Evolutionary conservation across 2,329 filamentous ascomycete species (phyloP), one percentile per base, ranked within the genome.

Genomic region (Scedosporium apiospermum): DNA sequence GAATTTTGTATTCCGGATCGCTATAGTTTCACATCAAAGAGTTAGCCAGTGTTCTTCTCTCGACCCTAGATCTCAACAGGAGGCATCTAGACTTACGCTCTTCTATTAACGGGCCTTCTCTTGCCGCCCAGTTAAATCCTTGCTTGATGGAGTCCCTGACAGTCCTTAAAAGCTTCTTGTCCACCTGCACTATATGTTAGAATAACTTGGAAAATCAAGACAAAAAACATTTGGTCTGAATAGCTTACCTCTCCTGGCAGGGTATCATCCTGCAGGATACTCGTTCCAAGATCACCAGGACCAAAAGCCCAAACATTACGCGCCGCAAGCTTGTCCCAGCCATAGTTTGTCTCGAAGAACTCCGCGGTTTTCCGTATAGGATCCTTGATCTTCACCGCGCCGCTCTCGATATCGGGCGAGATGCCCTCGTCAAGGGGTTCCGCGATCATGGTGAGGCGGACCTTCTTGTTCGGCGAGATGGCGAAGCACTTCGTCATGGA

Each of bases 261-360:
- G 18, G 95, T 99, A 74, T 99, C 95, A 74, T 99, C 95, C 75
- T 97, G 93, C 59, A 99, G 79, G 67, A 99, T 95, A 74, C 99
- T 99, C 5, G 95, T 91, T 0, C 93, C 90, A 79, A 87, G 89
- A 67, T 99, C 95, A 64, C 98, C 93, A 3, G 95, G 95, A 2
- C 95, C 95, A 76, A 99, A 99, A 1, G 95, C 95, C 95, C 95
- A 99, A 71, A 99, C 96, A 72, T 93, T 97, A 70, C 95, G 85
- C 26, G 91, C 91, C 14, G 95, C 93, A 65, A 99, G 82, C 69
- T 97, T 86, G 76, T 99, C 95, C 88, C 96, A 99, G 63, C 93
- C 93, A 72, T 99, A 96, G 67, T 91, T 95, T 65, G 96, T 91
- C 73, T 98, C 93, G 70, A 99, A 98, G 78, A 96, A 98, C 71